These are phyloP conservation scores for Ophiostoma populinum DNA, from an alignment of 2,329 filamentous ascomycete genomes.

Conservation along the genomic window DNA sequence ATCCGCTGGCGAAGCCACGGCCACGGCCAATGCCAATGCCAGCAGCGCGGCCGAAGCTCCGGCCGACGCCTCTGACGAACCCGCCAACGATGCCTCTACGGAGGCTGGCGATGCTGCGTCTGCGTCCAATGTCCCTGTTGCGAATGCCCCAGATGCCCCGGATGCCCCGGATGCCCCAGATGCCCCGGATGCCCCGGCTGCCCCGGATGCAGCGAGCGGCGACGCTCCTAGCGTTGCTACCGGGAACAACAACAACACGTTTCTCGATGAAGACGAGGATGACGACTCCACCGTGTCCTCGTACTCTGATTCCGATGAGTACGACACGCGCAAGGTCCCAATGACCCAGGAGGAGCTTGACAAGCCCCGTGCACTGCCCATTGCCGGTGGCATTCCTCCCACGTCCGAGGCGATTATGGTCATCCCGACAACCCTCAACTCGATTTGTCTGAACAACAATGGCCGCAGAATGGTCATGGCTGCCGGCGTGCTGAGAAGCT, in stretches of 20 bases:
- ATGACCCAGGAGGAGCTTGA: constrained; percentile 33
- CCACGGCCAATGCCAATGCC: constrained; percentile 4
- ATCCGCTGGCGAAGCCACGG: background rate
- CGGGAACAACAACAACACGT: background rate
- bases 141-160: no score
- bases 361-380: constrained; percentile 22
- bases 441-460: constrained; percentile 77
- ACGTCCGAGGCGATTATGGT: constrained; percentile 75
- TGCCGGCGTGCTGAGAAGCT: constrained; percentile 68
- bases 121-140: no score
- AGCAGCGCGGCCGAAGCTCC: background rate
- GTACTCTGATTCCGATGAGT: constrained; percentile 14
- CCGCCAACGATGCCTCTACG: background rate
- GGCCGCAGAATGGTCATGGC: constrained; percentile 78
- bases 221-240: no score
- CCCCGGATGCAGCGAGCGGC: no score
- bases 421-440: constrained; percentile 75
- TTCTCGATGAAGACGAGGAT: constrained; percentile 18
- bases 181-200: no score
- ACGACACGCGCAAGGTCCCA: constrained; percentile 30
- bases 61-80: background rate
- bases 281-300: constrained; percentile 22
- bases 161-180: no score
- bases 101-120: no score
- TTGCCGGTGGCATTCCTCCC: constrained; percentile 64